phyloP scores from a whole-genome alignment of 306 rosid species.

The Cyclanthera cordifolia region DNA sequence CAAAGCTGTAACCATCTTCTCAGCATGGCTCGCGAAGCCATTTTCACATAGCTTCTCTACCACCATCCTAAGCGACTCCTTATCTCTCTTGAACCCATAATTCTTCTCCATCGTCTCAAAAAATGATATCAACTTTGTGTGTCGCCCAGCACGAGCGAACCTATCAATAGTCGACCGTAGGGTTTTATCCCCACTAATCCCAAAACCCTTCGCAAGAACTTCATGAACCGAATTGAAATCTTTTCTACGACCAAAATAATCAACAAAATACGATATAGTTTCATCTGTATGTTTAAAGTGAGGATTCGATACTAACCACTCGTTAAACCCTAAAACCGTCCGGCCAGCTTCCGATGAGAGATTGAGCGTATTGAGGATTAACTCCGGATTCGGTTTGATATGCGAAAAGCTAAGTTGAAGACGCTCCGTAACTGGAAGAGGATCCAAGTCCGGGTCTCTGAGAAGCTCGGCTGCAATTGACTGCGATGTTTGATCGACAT shows the following conservation, averaged over 20 bases:
- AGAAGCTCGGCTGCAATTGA: conserved; percentile 51
- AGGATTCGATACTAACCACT: conserved; percentile 44
- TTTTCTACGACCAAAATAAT: conserved; percentile 56
- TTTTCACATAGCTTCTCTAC: conserved; percentile 57
- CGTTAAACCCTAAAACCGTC: conserved; percentile 40
- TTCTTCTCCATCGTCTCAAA: conserved; percentile 67
- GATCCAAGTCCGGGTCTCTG: conserved; percentile 32
- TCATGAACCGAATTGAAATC: conserved; percentile 67
- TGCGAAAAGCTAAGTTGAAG: conserved; percentile 61
- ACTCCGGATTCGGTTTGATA: conserved; percentile 33
- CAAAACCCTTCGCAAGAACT: conserved; percentile 23
- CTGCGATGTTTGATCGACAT: conserved; percentile 28
- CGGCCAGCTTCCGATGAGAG: conserved; percentile 57
- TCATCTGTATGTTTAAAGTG: conserved; percentile 51
- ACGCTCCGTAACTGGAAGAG: conserved; percentile 40
- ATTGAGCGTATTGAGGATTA: conserved; percentile 40
- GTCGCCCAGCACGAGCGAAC: conserved; percentile 59
- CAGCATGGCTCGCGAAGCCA: conserved; percentile 57
- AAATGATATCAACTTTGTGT: conserved; percentile 41
- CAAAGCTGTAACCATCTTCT: conserved; percentile 57
- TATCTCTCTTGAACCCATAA: conserved; percentile 50
- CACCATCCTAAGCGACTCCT: conserved; percentile 33
- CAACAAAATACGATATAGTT: conserved; percentile 45
- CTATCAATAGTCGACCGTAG: conserved; percentile 33
- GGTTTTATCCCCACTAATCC: conserved; percentile 42